These are phyloP conservation scores for Colletotrichum trifolii DNA, from an alignment of 2,329 filamentous ascomycete genomes.

Conservation along the genomic window DNA sequence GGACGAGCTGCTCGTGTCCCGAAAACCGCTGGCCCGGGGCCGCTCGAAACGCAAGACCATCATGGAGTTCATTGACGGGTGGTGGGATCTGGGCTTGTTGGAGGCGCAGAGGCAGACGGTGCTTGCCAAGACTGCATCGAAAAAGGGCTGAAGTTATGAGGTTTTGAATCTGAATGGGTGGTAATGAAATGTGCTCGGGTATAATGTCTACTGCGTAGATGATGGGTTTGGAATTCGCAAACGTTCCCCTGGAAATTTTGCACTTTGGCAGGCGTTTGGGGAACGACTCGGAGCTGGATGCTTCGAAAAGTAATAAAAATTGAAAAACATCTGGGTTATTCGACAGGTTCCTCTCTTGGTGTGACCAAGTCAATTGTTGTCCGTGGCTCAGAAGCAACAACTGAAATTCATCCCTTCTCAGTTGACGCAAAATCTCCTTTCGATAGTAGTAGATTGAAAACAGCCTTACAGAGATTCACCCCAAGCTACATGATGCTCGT, in stretches of 20 bases:
- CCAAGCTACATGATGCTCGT: too few relatives aligned
- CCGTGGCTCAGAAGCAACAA: too few relatives aligned
- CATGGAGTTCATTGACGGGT: conserved; percentile 61
- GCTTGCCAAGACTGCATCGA: conserved; percentile 38
- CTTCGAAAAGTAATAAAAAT: conserved; percentile 11
- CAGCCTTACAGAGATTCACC: too few relatives aligned
- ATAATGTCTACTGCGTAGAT: conserved; percentile 38
- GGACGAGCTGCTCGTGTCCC: conserved; percentile 6
- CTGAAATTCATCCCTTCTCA: too few relatives aligned
- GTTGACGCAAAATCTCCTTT: too few relatives aligned
- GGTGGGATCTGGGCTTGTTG: conserved; percentile 65
- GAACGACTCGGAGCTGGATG: conserved; percentile 4
- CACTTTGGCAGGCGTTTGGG: conserved; percentile 7
- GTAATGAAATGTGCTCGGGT: conserved; percentile 15
- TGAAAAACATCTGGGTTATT: not conserved
- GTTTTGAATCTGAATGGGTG: not conserved
- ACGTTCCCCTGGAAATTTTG: not conserved
- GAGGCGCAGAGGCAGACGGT: conserved; percentile 57
- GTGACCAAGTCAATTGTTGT: too few relatives aligned
- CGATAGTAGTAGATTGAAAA: too few relatives aligned
- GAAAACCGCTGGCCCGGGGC: conserved; percentile 23
- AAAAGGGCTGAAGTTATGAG: conserved; percentile 8
- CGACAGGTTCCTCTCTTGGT: too few relatives aligned
- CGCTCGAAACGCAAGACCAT: conserved; percentile 59
- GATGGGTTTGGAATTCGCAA: conserved; percentile 7